Evolutionary conservation across 2,329 filamentous ascomycete species (phyloP), one percentile per base, ranked within the genome.

Genomic region (Aphanocladium album): DNA sequence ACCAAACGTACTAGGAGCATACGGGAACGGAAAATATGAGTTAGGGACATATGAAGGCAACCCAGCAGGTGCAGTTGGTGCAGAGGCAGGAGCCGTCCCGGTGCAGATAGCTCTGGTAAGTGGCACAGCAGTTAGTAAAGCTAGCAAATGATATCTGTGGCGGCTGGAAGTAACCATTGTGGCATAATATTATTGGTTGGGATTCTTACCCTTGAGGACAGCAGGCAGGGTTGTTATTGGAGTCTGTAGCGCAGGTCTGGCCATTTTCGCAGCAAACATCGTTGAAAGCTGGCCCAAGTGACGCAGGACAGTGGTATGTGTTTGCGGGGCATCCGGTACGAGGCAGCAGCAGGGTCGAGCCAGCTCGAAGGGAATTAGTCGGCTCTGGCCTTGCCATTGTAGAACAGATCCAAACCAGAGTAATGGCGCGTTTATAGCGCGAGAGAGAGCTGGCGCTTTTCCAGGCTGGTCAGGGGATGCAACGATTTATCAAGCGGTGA

Each of bases 21-120:
- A 82, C 1, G 84, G 84, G 69, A 86, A 87, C 12, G 81, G 78
- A 69, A 86, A 87, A 71, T 81, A 86, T 27, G 74, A 65, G 68
- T 87, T 87, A 46, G 77, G 71, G 19, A 87, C 82, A 67, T 78
- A 84, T 37, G 82, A 83, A 21, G 75, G 74, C 1, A 73, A 67
- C 21, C 72, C 70, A 3, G 76, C 75, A 14, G 74, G 72, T 65
- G 33, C 68, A 14, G 71, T 71, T 11, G 74, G 69, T 2, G 76
- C 74, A n/a, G 73, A 72, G 17, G 70, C 68, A 2, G 80, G 78
- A n/a, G 80, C 81, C 33, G 77, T 77, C 53, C 82, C 82, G n/a
- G 82, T 85, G 66, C 82, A 85, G 21, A 83, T 76, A 35, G 78
- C 79, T 58, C 82, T 83, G 27, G 41, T n/a, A 17, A n/a, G 7